Percentiles rank a stretch among this genome's conserved stretches.
These are phyloP conservation scores for Elsinoe australis DNA, from an alignment of 2,329 filamentous ascomycete species.

Conservation along the genomic window DNA sequence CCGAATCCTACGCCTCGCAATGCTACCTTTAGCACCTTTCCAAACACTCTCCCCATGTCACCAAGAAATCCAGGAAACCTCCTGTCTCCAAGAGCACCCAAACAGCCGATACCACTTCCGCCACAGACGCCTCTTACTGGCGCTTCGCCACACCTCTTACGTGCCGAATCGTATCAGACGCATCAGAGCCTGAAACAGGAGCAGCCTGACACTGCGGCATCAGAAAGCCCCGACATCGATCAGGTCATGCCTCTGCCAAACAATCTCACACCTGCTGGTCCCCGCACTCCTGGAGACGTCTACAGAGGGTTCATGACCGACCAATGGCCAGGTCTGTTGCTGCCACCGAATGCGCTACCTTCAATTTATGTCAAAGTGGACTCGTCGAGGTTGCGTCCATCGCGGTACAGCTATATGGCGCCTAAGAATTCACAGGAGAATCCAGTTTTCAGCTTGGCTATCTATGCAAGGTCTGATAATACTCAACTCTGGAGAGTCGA, in stretches of 20 bases:
- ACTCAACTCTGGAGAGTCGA: constrained; percentile 89
- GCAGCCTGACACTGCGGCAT: constrained; percentile 21
- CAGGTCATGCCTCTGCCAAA: not conserved
- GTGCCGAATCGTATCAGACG: constrained; percentile 32
- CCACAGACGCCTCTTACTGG: constrained; percentile 60
- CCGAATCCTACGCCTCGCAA: constrained; percentile 53
- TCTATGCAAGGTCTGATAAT: constrained; percentile 68
- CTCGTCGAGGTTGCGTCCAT: constrained; percentile 91
- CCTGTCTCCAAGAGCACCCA: constrained; percentile 64
- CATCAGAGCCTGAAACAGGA: constrained; percentile 22
- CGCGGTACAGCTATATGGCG: constrained; percentile 73
- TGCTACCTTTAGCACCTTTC: constrained; percentile 49
- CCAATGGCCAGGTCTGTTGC: constrained; percentile 74
- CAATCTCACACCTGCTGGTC: not conserved
- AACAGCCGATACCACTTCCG: constrained; percentile 64
- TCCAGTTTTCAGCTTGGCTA: constrained; percentile 83
- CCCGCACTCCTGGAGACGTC: constrained; percentile 41
- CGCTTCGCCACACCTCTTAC: constrained; percentile 43
- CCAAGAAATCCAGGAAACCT: constrained; percentile 50
- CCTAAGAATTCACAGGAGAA: constrained; percentile 79
- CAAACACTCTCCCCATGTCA: constrained; percentile 56
- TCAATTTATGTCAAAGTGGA: constrained; percentile 80
- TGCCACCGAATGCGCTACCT: constrained; percentile 81
- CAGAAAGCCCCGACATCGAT: constrained; percentile 12
- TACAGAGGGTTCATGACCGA: constrained; percentile 75